These are phyloP conservation scores for Cichorium intybus DNA, from an alignment of 140 eudicot genomes.

Conservation along the genomic window DNA sequence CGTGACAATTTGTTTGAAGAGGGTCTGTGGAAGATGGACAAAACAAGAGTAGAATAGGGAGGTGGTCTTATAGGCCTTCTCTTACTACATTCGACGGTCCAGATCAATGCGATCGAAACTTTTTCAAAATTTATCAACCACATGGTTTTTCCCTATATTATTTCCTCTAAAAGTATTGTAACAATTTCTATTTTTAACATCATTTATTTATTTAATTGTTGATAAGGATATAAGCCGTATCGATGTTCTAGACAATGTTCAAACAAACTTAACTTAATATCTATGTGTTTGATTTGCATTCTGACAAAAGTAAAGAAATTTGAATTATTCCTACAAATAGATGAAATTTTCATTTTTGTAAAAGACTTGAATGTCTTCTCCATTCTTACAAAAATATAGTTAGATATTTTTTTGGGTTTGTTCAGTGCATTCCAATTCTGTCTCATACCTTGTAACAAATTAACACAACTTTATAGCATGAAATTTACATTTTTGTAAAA, in stretches of 20 bases:
- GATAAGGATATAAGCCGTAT: neutral
- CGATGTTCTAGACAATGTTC: neutral
- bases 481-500: too few relatives aligned
- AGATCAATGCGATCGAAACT: constrained; percentile 30
- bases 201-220: neutral
- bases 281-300: too few relatives aligned
- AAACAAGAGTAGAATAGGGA: constrained; percentile 24
- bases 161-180: neutral
- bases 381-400: too few relatives aligned
- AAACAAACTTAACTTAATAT: neutral
- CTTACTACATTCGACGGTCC: constrained; percentile 29
- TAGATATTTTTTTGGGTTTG: too few relatives aligned
- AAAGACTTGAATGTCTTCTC: too few relatives aligned
- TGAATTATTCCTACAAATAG: too few relatives aligned
- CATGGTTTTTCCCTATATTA: constrained; percentile 9
- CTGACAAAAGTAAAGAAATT: too few relatives aligned
- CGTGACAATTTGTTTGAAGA: constrained; percentile 30
- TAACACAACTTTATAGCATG: too few relatives aligned
- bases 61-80: constrained; percentile 44
- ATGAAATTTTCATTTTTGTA: too few relatives aligned
- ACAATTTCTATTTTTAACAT: constrained; percentile 18
- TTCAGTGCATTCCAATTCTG: too few relatives aligned
- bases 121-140: constrained; percentile 25
- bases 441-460: too few relatives aligned
- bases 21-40: constrained; percentile 34